These are phyloP conservation scores for Monosporascus sp. DNA, from an alignment of 2,329 filamentous ascomycete species.

Conservation along the genomic window DNA sequence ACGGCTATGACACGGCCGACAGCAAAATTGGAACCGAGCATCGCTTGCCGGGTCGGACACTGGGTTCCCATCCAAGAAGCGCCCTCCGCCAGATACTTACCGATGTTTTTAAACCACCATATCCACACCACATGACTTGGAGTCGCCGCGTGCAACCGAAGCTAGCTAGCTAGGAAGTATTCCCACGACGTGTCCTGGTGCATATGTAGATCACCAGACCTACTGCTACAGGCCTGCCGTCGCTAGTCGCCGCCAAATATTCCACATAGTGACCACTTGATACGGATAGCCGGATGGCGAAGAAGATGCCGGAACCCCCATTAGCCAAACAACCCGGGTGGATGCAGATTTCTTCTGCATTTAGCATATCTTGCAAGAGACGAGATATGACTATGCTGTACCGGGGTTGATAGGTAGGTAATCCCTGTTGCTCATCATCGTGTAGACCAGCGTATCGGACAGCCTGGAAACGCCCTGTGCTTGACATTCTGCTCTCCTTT, in stretches of 20 bases:
- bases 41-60: neutral
- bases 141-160: conserved; percentile 25
- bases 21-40: neutral
- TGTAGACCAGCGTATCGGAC: neutral
- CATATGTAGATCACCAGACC: neutral
- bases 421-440: too few relatives aligned
- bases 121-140: conserved; percentile 19
- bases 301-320: too few relatives aligned
- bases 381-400: neutral
- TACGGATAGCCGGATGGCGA: neutral
- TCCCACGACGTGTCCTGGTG: conserved; percentile 1
- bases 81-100: neutral
- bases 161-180: conserved; percentile 7
- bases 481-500: neutral
- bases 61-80: neutral
- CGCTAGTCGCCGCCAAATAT: neutral
- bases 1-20: neutral
- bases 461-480: neutral
- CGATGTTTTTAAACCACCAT: neutral
- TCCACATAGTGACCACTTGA: neutral
- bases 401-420: too few relatives aligned
- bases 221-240: neutral
- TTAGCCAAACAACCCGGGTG: too few relatives aligned
- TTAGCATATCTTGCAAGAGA: too few relatives aligned
- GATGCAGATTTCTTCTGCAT: too few relatives aligned